These are phyloP conservation scores for Morella rubra DNA, from an alignment of 306 rosid species.

Conservation along the genomic window DNA sequence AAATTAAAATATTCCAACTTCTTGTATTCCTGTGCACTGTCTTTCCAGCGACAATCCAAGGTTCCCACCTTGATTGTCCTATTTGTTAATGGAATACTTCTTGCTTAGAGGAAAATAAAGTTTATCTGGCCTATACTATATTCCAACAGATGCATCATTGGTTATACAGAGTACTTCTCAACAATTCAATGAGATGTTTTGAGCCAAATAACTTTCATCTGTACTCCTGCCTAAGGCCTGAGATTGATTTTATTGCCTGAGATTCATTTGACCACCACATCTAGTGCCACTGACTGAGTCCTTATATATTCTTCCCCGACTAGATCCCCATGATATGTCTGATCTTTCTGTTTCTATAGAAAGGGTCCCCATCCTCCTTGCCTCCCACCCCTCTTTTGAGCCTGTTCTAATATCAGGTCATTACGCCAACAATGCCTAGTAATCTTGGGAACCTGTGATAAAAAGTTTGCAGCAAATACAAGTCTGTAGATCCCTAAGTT, in stretches of 20 bases:
- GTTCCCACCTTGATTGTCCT: too few relatives aligned
- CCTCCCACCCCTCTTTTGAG: not conserved
- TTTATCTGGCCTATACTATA: not conserved
- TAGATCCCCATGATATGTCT: not conserved
- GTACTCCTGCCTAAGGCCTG: not conserved
- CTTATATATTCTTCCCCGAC: not conserved
- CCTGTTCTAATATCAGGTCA: not conserved
- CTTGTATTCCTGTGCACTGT: too few relatives aligned
- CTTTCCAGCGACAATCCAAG: too few relatives aligned
- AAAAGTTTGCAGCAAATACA: too few relatives aligned
- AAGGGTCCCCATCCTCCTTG: not conserved
- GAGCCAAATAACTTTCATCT: not conserved
- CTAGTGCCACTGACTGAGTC: not conserved
- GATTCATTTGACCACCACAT: not conserved
- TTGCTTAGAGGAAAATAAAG: too few relatives aligned
- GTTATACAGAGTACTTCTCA: not conserved
- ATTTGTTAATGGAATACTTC: too few relatives aligned
- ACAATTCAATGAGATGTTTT: not conserved
- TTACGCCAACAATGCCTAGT: too few relatives aligned
- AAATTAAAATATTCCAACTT: not conserved
- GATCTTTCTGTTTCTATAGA: not conserved
- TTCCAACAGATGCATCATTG: constrained; percentile 1
- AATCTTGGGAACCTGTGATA: too few relatives aligned
- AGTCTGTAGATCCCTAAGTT: too few relatives aligned
- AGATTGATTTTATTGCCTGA: not conserved